phyloP scores from a whole-genome alignment of 2,329 filamentous ascomycete species.

The Zopfia rhizophila region DNA sequence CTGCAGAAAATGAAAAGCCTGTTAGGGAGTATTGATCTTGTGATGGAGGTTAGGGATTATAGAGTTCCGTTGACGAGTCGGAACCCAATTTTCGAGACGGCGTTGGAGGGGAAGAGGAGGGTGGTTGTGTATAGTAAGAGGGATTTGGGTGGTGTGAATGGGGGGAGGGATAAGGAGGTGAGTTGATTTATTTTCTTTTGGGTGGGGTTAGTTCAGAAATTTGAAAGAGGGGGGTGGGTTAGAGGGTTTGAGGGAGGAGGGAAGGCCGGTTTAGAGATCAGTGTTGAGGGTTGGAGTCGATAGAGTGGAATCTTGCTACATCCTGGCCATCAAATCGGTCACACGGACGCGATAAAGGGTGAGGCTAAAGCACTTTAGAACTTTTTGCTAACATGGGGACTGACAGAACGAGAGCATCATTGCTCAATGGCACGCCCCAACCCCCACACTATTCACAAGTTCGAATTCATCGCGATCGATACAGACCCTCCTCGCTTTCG shows the following conservation, averaged over 20 bases:
- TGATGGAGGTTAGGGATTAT: constrained; percentile 95
- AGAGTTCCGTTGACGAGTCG: constrained; percentile 88
- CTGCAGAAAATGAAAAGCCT: constrained; percentile 83
- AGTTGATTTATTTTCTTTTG: neutral
- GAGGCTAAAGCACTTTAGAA: no score
- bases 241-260: no score
- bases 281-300: neutral
- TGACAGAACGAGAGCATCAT: constrained; percentile 62
- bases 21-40: constrained; percentile 82
- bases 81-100: constrained; percentile 88
- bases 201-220: no score
- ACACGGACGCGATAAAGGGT: no score
- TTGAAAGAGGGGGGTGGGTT: no score
- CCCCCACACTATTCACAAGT: constrained; percentile 62
- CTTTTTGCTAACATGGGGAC: constrained; percentile 17
- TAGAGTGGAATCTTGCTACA: no score
- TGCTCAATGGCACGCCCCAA: constrained; percentile 63
- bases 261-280: constrained; percentile 3
- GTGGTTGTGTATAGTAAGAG: constrained; percentile 92
- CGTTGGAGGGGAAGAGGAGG: constrained; percentile 76
- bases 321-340: no score
- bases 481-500: constrained; percentile 62
- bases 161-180: constrained; percentile 37
- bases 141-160: constrained; percentile 62
- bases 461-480: no score